phyloP scores from a whole-genome alignment of 768 basidiomycete genomes.

The Termitomyces sp. region DNA sequence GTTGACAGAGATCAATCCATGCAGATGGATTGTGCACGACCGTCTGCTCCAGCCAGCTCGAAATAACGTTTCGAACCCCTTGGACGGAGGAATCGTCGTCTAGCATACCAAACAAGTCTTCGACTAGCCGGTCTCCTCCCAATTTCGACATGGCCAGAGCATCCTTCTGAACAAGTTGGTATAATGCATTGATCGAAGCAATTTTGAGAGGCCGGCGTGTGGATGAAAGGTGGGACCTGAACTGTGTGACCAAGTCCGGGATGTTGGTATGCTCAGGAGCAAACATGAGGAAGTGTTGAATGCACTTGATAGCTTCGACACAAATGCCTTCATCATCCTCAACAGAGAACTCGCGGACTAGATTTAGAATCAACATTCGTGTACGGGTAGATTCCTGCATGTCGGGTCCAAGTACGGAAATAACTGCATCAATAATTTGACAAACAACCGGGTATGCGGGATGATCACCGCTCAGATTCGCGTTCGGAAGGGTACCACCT shows the following conservation, averaged over 20 bases:
- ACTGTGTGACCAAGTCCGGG: constrained; percentile 72
- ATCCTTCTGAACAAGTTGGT: constrained; percentile 96
- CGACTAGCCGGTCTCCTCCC: constrained; percentile 91
- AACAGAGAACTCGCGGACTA: constrained; percentile 80
- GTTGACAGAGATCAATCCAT: constrained; percentile 97
- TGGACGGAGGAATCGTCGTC: constrained; percentile 94
- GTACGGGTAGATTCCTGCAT: constrained; percentile 84
- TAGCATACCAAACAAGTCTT: constrained; percentile 91
- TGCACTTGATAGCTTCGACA: constrained; percentile 93
- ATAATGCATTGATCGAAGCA: constrained; percentile 92
- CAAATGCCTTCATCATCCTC: constrained; percentile 87
- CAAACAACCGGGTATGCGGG: constrained; percentile 92
- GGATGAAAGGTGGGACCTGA: constrained; percentile 78
- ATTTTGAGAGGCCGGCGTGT: constrained; percentile 82
- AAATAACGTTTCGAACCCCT: constrained; percentile 90
- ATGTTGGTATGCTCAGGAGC: constrained; percentile 81
- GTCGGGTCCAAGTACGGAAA: constrained; percentile 93
- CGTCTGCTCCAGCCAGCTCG: constrained; percentile 93
- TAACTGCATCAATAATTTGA: constrained; percentile 88
- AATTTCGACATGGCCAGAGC: constrained; percentile 87
- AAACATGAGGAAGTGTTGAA: constrained; percentile 97
- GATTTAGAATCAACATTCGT: constrained; percentile 74
- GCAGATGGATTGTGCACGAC: constrained; percentile 90
- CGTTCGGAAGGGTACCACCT: constrained; percentile 78
- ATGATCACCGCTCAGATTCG: constrained; percentile 85